Evolutionary conservation across 179 eudicot genomes (phyloP).

Genomic region (Carnegiea gigantea): DNA sequence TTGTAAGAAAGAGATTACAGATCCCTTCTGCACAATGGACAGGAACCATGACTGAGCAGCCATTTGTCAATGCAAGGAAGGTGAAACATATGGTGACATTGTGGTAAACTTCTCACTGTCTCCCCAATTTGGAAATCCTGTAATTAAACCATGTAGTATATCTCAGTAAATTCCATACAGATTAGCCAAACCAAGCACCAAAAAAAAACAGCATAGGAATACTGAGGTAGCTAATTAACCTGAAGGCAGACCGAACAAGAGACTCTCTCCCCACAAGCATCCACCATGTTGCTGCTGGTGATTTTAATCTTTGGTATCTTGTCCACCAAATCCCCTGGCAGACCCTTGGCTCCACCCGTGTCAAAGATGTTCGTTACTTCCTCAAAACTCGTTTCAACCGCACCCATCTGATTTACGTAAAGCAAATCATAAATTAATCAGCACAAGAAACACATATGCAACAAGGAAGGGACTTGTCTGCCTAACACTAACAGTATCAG

Average conservation of each 20-base stretch:
- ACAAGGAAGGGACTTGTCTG: no score
- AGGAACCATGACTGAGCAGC: conserved; percentile 84
- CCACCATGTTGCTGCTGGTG: conserved; percentile 52
- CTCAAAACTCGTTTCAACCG: conserved; percentile 76
- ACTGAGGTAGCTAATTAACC: conserved; percentile 34
- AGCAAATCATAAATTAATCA: no score
- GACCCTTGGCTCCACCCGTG: conserved; percentile 75
- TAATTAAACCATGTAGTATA: neutral
- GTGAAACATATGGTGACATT: conserved; percentile 88
- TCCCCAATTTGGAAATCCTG: conserved; percentile 91
- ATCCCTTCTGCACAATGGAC: conserved; percentile 92
- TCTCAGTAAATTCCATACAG: neutral
- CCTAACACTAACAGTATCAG: no score
- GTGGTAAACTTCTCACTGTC: conserved; percentile 71
- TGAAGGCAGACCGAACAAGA: conserved; percentile 97
- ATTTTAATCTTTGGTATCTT: conserved; percentile 85
- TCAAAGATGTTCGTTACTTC: conserved; percentile 81
- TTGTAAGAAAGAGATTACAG: conserved; percentile 43
- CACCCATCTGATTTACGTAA: conserved; percentile 68
- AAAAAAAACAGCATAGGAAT: neutral
- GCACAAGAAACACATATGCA: no score
- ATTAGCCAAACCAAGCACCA: neutral
- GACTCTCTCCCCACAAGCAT: conserved; percentile 80
- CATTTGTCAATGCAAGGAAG: conserved; percentile 92
- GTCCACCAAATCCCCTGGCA: conserved; percentile 76